phyloP scores from a whole-genome alignment of 352 stramenopile genomes.

The Globisporangium orthogonon region DNA sequence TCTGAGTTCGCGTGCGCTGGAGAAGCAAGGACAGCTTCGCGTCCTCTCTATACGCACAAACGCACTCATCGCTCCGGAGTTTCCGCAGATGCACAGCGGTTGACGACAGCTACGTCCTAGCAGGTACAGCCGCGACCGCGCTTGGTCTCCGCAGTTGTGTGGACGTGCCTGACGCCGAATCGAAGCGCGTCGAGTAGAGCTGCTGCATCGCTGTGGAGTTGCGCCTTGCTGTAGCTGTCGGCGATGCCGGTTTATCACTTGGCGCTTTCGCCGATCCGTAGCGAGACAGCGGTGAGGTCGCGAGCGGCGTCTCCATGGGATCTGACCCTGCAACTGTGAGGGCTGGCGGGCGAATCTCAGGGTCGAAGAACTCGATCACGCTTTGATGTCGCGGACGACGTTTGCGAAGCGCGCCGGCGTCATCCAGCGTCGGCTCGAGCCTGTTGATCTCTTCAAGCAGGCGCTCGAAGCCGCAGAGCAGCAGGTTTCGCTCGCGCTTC shows the following conservation, averaged over 20 bases:
- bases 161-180: constrained; percentile 18
- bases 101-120: background rate
- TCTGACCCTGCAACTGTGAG: background rate
- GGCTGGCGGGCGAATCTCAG: constrained; percentile 8
- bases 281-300: background rate
- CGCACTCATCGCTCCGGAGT: background rate
- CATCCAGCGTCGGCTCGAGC: constrained; percentile 35
- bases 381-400: constrained; percentile 36
- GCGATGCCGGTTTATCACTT: background rate
- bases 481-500: constrained; percentile 51
- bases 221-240: background rate
- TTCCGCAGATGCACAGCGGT: too few relatives aligned
- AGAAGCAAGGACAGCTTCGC: background rate
- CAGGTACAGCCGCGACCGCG: constrained; percentile 7
- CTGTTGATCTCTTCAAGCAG: constrained; percentile 44
- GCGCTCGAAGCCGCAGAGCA: constrained; percentile 49
- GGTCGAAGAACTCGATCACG: constrained; percentile 46
- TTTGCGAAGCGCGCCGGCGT: constrained; percentile 36
- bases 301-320: background rate
- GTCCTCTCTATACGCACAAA: background rate
- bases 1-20: too few relatives aligned
- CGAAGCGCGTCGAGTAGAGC: constrained; percentile 64
- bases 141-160: constrained; percentile 16
- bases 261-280: background rate
- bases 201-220: background rate